Conservation (phyloP, 1,284 basidiomycete genomes). For the Erythrobasidium hasegawianum region DNA sequence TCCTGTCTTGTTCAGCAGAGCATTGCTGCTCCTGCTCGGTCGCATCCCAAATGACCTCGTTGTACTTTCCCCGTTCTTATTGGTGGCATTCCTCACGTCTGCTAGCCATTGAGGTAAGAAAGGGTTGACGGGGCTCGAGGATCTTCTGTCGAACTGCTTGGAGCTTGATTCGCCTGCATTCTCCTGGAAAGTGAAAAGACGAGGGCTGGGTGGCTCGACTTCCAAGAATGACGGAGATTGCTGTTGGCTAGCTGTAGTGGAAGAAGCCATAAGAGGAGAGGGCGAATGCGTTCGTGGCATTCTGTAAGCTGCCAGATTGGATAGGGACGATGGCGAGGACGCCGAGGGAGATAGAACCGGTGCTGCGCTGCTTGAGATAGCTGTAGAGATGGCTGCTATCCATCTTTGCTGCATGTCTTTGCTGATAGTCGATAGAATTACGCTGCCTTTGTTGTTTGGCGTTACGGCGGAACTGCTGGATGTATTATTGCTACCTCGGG, state of each 20-base stretch:
- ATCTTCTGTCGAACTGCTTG: not conserved
- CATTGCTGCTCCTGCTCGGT: not conserved
- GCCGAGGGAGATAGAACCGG: not conserved
- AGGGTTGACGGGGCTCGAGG: constrained; percentile 10
- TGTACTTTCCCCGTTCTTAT: not conserved
- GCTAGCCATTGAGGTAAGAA: constrained; percentile 26
- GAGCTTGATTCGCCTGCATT: too few species aligned
- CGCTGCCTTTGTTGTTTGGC: too few species aligned
- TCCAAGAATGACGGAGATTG: constrained; percentile 28
- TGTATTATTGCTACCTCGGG: too few species aligned
- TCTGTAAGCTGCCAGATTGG: constrained; percentile 1
- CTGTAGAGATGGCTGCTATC: constrained; percentile 8
- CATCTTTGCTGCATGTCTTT: constrained; percentile 15
- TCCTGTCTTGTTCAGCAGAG: not conserved
- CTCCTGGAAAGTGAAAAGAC: too few species aligned
- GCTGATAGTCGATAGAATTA: constrained; percentile 23
- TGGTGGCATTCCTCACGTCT: constrained; percentile 14
- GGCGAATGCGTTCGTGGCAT: constrained; percentile 16
- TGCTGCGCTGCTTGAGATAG: not conserved
- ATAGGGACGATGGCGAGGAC: constrained; percentile 13
- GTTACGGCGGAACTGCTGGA: too few species aligned
- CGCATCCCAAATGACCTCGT: not conserved
- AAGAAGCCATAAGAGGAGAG: constrained; percentile 3
- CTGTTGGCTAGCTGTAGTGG: not conserved
- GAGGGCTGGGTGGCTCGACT: constrained; percentile 6